These are phyloP conservation scores for Metschnikowia drakensbergensis DNA, from an alignment of 805 yeast species.

Conservation along the genomic window DNA sequence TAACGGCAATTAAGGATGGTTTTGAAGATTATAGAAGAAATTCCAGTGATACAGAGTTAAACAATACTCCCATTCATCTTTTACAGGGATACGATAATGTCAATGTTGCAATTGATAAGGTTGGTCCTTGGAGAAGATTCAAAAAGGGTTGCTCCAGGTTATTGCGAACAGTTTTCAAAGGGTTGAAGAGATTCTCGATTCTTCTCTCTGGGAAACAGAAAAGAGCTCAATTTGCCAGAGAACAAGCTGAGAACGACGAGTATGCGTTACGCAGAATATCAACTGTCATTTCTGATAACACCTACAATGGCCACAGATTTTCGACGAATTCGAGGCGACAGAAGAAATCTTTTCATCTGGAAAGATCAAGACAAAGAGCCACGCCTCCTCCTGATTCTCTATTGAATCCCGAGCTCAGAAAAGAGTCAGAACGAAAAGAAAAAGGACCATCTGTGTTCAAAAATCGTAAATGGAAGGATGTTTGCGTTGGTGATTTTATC, in stretches of 20 bases:
- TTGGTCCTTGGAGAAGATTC: constrained; percentile 64
- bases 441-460: constrained; percentile 15
- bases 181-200: constrained; percentile 22
- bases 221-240: constrained; percentile 25
- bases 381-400: constrained; percentile 19
- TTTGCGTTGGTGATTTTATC: constrained; percentile 57
- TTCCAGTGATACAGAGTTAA: constrained; percentile 65
- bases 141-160: constrained; percentile 52
- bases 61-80: constrained; percentile 59
- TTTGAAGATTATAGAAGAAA: constrained; percentile 79
- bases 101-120: constrained; percentile 52
- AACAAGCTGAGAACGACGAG: constrained; percentile 24
- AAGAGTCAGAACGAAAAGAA: not conserved
- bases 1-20: constrained; percentile 78
- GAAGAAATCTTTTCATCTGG: constrained; percentile 17
- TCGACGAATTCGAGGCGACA: constrained; percentile 9
- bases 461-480: constrained; percentile 21
- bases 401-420: constrained; percentile 21
- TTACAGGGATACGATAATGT: constrained; percentile 52
- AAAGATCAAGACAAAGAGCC: constrained; percentile 6
- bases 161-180: constrained; percentile 16
- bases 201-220: constrained; percentile 25
- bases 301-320: constrained; percentile 13
- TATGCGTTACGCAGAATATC: constrained; percentile 34
- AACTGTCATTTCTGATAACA: constrained; percentile 35